A percentile compares a stretch with the other conserved stretches of the same genome.
These are phyloP conservation scores for Aspergillus bridgeri DNA, from an alignment of 495 filamentous ascomycete species.

Conservation along the genomic window DNA sequence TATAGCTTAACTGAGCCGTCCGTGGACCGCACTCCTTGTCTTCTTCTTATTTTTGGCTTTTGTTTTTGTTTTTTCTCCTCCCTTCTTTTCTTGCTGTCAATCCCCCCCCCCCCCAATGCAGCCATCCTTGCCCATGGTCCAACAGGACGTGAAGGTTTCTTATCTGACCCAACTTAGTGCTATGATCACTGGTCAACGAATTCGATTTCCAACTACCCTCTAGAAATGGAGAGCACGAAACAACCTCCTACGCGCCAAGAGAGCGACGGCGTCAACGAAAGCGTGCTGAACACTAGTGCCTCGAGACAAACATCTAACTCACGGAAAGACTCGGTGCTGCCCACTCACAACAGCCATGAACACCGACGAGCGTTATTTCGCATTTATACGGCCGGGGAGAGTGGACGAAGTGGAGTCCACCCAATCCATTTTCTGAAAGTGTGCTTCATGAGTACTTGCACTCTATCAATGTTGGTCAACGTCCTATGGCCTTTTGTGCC, in stretches of 20 bases:
- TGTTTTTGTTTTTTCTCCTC: not conserved
- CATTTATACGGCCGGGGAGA: conserved; percentile 61
- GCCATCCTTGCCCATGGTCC: not conserved
- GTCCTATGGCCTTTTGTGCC: conserved; percentile 75
- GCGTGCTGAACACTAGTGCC: conserved; percentile 1
- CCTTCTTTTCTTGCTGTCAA: not conserved
- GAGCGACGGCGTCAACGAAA: not conserved
- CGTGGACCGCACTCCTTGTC: not conserved
- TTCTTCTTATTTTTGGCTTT: too few relatives aligned
- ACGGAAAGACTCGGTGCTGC: conserved; percentile 22
- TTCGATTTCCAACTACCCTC: not conserved
- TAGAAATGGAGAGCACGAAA: not conserved
- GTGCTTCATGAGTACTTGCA: conserved; percentile 57
- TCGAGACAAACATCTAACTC: not conserved
- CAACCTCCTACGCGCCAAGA: conserved; percentile 1
- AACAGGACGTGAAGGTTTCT: not conserved
- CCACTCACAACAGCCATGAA: conserved; percentile 26
- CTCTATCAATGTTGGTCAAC: conserved; percentile 55
- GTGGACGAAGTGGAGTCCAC: conserved; percentile 59
- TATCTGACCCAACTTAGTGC: not conserved
- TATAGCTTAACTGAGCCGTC: not conserved
- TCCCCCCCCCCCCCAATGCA: not conserved
- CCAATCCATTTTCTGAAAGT: conserved; percentile 58
- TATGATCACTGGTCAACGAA: not conserved
- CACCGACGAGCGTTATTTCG: conserved; percentile 32